Evolutionary conservation across 345 rosid species (phyloP).

Genomic region (Eucalyptus regnans): DNA sequence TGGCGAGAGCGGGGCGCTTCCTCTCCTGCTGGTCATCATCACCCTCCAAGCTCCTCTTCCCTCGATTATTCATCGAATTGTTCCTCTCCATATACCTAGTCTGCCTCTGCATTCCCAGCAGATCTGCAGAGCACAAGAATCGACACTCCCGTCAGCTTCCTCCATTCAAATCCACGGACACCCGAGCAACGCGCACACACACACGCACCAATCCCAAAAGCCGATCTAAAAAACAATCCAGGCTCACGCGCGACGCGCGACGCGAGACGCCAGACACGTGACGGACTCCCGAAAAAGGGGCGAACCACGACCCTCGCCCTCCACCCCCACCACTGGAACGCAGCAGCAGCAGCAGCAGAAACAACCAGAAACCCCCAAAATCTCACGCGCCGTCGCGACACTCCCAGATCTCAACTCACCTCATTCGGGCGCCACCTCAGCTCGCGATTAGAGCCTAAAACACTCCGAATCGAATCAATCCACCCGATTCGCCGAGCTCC

Average conservation of each 20-base stretch:
- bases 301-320: neutral
- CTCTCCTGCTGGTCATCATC: conserved; percentile 43
- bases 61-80: conserved; percentile 44
- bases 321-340: neutral
- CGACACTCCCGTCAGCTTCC: neutral
- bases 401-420: neutral
- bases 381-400: neutral
- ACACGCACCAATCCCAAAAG: neutral
- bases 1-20: conserved; percentile 50
- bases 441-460: neutral
- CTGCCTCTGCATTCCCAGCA: conserved; percentile 20
- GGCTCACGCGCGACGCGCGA: neutral
- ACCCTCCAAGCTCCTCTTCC: conserved; percentile 37
- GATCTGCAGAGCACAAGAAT: neutral
- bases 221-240: neutral
- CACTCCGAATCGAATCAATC: neutral
- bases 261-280: neutral
- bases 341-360: neutral
- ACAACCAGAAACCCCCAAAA: neutral
- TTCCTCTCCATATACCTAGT: conserved; percentile 52
- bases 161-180: neutral
- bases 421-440: neutral
- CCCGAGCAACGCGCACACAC: neutral
- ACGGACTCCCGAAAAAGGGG: neutral
- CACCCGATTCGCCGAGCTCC: neutral